Evolutionary conservation across 768 basidiomycete genomes (phyloP).

Genomic region (Podaxis sp.): DNA sequence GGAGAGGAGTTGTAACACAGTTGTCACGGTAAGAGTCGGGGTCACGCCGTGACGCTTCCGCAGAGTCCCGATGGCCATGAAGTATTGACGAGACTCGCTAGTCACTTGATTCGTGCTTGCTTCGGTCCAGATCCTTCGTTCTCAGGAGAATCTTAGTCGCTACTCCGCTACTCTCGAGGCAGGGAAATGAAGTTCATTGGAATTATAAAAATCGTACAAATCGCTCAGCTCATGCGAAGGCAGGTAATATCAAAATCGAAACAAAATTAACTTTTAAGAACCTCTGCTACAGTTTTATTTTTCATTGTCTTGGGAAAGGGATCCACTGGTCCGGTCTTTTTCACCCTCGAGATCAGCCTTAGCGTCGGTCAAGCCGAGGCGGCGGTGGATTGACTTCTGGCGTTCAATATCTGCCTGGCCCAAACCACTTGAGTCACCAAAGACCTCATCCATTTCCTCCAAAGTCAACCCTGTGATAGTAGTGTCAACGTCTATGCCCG

Average conservation of each 20-base stretch:
- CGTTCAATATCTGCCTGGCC: conserved; percentile 55
- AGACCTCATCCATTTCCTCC: conserved; percentile 81
- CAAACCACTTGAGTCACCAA: conserved; percentile 56
- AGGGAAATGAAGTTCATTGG: conserved; percentile 2
- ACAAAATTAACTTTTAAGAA: neutral
- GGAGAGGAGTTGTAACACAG: conserved; percentile 21
- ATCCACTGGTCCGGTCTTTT: conserved; percentile 22
- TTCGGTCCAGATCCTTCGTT: neutral
- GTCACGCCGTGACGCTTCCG: conserved; percentile 30
- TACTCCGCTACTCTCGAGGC: neutral
- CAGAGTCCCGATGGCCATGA: conserved; percentile 27
- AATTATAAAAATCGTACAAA: neutral
- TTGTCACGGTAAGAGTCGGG: conserved; percentile 18
- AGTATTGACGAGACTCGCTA: neutral
- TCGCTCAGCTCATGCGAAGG: neutral
- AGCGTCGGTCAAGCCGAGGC: conserved; percentile 55
- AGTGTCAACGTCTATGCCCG: neutral
- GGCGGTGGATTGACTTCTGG: conserved; percentile 51
- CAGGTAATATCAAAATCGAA: neutral
- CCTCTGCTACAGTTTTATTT: neutral
- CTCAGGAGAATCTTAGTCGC: neutral
- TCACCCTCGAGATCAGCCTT: conserved; percentile 18
- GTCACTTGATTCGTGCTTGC: neutral
- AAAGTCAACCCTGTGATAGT: conserved; percentile 47
- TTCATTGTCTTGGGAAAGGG: conserved; percentile 11